A percentile compares a stretch with the other conserved stretches of the same genome.
Conservation (phyloP, 2,329 filamentous ascomycete genomes). For the Fonsecaea monophora region DNA sequence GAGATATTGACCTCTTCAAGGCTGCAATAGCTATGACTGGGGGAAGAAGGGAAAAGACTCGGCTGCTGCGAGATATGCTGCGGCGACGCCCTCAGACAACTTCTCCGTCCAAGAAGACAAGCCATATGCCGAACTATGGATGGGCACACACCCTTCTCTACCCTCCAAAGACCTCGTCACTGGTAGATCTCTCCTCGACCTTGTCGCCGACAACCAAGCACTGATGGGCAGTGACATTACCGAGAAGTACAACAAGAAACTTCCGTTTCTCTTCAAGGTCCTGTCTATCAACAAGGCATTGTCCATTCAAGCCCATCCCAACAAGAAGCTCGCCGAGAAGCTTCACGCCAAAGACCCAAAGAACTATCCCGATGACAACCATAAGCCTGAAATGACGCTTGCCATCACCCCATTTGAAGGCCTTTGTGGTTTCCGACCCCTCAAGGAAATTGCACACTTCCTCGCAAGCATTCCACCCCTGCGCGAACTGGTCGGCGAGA, state of each 20-base stretch:
- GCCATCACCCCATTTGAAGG: conserved; percentile 96
- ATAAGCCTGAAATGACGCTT: conserved; percentile 99
- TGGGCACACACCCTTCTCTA: conserved; percentile 96
- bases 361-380: conserved; percentile 99
- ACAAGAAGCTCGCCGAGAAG: conserved; percentile 90
- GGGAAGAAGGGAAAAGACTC: conserved; percentile 89
- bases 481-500: conserved; percentile 70
- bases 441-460: conserved; percentile 86
- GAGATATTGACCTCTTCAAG: conserved; percentile 53
- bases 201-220: conserved; percentile 84
- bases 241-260: conserved; percentile 76
- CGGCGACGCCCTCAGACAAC: conserved; percentile 76
- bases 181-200: conserved; percentile 82
- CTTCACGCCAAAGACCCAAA: conserved; percentile 84
- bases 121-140: conserved; percentile 98
- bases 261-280: conserved; percentile 98
- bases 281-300: conserved; percentile 94
- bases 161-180: conserved; percentile 89
- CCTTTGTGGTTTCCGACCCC: conserved; percentile 90
- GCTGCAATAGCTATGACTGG: conserved; percentile 99
- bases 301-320: conserved; percentile 95
- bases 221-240: conserved; percentile 77
- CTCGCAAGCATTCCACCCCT: conserved; percentile 70
- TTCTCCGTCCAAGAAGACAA: conserved; percentile 83
- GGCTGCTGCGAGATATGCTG: conserved; percentile 86